A percentile compares a stretch with the other conserved stretches of the same genome.
Evolutionary conservation across 768 basidiomycete genomes (phyloP).

Genomic region (Termitomyces sp.): DNA sequence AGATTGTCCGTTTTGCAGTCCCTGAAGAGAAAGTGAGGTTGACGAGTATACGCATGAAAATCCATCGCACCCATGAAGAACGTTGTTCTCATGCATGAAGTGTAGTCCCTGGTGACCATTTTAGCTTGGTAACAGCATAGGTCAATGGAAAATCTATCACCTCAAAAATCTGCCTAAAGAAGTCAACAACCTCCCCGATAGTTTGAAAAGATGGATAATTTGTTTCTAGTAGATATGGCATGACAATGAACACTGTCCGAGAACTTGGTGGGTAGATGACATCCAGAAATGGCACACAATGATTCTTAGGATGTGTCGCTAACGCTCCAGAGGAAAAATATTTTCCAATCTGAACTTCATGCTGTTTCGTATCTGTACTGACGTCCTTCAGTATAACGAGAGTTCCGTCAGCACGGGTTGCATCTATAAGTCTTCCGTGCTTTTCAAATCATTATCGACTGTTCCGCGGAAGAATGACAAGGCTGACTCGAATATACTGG

Average conservation of each 20-base stretch:
- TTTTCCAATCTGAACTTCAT: not conserved
- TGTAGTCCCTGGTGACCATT: not conserved
- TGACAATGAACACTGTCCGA: not conserved
- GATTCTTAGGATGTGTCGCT: not conserved
- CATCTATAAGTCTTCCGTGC: not conserved
- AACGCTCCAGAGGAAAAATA: not conserved
- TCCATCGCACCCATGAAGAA: not conserved
- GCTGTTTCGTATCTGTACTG: not conserved
- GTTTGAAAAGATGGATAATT: not conserved
- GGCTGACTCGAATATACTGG: not conserved
- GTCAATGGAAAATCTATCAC: not conserved
- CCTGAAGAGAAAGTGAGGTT: not conserved
- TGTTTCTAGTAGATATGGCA: not conserved
- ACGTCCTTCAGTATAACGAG: not conserved
- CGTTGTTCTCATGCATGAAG: not conserved
- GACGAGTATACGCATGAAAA: too few relatives aligned
- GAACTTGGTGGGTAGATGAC: not conserved
- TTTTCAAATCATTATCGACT: not conserved
- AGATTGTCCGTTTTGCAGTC: not conserved
- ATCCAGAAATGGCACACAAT: not conserved
- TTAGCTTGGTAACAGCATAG: not conserved
- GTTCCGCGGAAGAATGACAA: not conserved
- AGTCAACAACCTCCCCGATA: not conserved
- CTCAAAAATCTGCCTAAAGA: not conserved
- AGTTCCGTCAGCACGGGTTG: not conserved